Evolutionary conservation across 208 protist genomes (phyloP), one percentile per base, ranked within the genome.

Genomic region (Porcisia hertigi): DNA sequence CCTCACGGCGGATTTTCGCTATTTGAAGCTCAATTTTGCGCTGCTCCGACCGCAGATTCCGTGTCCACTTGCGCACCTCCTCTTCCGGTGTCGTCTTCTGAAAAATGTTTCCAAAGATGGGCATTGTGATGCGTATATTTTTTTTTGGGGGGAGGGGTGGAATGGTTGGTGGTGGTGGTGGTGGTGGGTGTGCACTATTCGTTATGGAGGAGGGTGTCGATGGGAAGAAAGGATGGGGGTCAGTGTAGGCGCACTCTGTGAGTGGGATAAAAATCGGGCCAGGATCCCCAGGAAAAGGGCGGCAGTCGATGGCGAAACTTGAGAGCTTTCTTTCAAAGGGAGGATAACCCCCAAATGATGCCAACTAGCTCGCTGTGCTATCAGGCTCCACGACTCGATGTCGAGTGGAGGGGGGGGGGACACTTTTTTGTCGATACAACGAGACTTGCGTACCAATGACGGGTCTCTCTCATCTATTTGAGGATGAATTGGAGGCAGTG

Each of bases 21-120:
- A 98, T 83, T 45, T 96, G 87, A 49, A 91, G 71, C 55, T 98
- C 95, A 12, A 98, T 81, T 71, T 95, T 92, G 41, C 93, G 89
- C 84, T 90, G 84, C 82, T 97, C 89, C 7, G 85, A 87, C 69
- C 86, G 87, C 62, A 98, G 84, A 20, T 82, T 83, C 30, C 88
- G 88, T 58, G 86, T 89, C 93, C 92, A 97, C 72, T 91, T 60
- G 67, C 88, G 88, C 54, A 88, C 89, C 76, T 92, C 81, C 74
- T 97, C 90, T 75, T 96, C 89, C 1, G 94, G 90, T 1, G 77
- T 89, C 69, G 80, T 81, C 65, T 77, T 77, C 74, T 86, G 81
- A 62, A 97, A 97, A 20, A 95, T 60, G 7, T 75, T 84, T 34
- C 82, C 83, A 60, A 96, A 84, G 1, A 54, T 53, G 43, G 74